phyloP scores from a whole-genome alignment of 768 basidiomycete genomes.

The Termitomyces sp. region DNA sequence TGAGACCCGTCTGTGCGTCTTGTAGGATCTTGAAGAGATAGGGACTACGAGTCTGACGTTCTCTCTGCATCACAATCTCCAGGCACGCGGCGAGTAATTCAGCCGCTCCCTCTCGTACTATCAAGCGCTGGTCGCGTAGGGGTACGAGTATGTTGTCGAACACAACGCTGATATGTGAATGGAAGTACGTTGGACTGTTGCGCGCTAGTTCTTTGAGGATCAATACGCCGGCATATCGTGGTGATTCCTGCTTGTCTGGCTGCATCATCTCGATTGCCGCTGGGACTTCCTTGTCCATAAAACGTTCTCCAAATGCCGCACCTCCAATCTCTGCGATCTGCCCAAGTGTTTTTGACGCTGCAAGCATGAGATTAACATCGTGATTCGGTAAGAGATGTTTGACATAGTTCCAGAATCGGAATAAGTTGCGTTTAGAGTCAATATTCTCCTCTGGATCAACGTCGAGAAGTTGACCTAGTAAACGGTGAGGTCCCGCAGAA shows the following conservation, averaged over 20 bases:
- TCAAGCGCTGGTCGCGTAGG: constrained; percentile 82
- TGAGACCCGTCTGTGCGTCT: constrained; percentile 82
- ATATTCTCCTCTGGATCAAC: constrained; percentile 78
- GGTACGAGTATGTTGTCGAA: constrained; percentile 93
- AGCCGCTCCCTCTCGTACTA: constrained; percentile 90
- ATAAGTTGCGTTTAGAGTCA: constrained; percentile 76
- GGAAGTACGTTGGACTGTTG: constrained; percentile 84
- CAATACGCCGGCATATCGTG: constrained; percentile 90
- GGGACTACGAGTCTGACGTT: constrained; percentile 59
- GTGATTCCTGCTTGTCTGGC: constrained; percentile 76
- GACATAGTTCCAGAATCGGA: constrained; percentile 90
- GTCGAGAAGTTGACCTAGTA: constrained; percentile 67
- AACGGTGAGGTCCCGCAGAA: constrained; percentile 6
- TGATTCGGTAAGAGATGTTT: constrained; percentile 87
- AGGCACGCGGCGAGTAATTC: constrained; percentile 92
- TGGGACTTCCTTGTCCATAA: constrained; percentile 88
- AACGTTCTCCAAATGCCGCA: constrained; percentile 78
- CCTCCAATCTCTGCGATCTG: constrained; percentile 84
- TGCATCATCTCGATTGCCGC: constrained; percentile 79
- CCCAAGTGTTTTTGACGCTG: constrained; percentile 89
- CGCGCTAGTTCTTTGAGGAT: constrained; percentile 91
- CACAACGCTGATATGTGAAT: constrained; percentile 81
- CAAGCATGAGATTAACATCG: constrained; percentile 92
- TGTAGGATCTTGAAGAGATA: constrained; percentile 81
- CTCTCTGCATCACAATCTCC: constrained; percentile 77